phyloP scores from a whole-genome alignment of 78 protist species.

The Dictyostelium citrinum region DNA sequence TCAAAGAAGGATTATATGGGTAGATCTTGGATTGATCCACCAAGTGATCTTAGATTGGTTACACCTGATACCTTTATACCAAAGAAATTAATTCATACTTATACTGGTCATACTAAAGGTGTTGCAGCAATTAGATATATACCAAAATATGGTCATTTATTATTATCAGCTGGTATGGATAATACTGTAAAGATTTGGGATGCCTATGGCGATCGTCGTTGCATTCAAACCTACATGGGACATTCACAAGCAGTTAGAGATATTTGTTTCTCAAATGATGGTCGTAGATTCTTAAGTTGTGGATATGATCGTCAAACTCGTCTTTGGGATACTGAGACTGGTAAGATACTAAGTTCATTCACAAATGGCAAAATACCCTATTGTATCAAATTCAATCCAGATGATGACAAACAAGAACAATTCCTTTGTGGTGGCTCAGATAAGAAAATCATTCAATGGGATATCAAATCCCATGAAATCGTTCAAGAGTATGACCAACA shows the following conservation, averaged over 20 bases:
- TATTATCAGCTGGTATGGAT: slow-evolving; percentile 90
- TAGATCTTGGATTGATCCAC: slow-evolving; percentile 68
- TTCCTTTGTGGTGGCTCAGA: slow-evolving; percentile 90
- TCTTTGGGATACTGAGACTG: slow-evolving; percentile 98
- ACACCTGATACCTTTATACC: slow-evolving; percentile 55
- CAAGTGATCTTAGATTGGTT: slow-evolving; percentile 21
- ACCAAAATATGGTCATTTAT: slow-evolving; percentile 91
- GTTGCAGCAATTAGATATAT: slow-evolving; percentile 84
- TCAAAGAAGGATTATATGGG: slow-evolving; percentile 74
- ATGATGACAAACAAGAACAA: slow-evolving; percentile 73
- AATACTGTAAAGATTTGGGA: slow-evolving; percentile 90
- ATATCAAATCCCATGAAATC: slow-evolving; percentile 75
- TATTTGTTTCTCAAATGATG: slow-evolving; percentile 84
- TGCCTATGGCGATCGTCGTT: slow-evolving; percentile 66
- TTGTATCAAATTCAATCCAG: slow-evolving; percentile 90
- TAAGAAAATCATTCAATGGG: slow-evolving; percentile 88
- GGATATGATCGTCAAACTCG: slow-evolving; percentile 85
- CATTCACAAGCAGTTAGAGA: slow-evolving; percentile 90
- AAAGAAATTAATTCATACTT: slow-evolving; percentile 80
- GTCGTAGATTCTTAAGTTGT: slow-evolving; percentile 86
- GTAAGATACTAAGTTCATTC: slow-evolving; percentile 82
- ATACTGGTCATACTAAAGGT: slow-evolving; percentile 87
- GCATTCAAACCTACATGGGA: slow-evolving; percentile 92
- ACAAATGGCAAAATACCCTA: slow-evolving; percentile 78
- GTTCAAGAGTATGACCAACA: slow-evolving; percentile 95